Evolutionary conservation across 2,329 filamentous ascomycete species (phyloP).

Genomic region (Blastomyces emzantsi): DNA sequence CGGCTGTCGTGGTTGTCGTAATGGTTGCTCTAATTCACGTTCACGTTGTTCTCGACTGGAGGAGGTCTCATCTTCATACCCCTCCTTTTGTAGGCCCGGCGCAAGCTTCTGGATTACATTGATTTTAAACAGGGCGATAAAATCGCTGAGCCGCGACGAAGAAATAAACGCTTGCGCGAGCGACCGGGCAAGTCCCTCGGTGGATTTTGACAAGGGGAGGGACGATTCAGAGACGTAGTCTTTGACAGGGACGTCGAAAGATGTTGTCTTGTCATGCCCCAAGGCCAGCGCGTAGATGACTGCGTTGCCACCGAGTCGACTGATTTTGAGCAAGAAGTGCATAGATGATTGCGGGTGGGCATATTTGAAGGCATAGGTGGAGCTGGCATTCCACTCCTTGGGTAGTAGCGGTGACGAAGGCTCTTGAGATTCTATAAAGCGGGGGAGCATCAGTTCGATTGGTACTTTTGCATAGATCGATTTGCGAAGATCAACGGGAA

Average conservation of each 20-base stretch:
- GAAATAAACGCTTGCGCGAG: conserved; percentile 64
- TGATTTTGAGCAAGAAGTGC: conserved; percentile 73
- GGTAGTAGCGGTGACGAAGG: conserved; percentile 51
- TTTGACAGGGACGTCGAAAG: conserved; percentile 62
- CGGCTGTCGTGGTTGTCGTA: conserved; percentile 39
- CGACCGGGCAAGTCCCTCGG: conserved; percentile 21
- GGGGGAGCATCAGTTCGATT: neutral
- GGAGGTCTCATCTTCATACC: conserved; percentile 53
- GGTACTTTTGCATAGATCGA: neutral
- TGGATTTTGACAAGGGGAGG: conserved; percentile 42
- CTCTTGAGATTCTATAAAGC: conserved; percentile 18
- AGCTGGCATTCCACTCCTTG: conserved; percentile 67
- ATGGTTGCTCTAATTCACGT: neutral
- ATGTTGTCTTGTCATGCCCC: conserved; percentile 70
- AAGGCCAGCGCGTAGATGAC: conserved; percentile 71
- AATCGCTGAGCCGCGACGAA: conserved; percentile 55
- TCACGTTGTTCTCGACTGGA: conserved; percentile 18
- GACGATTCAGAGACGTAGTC: conserved; percentile 64
- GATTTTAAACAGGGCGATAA: conserved; percentile 63
- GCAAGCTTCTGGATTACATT: conserved; percentile 77
- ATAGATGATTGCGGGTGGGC: conserved; percentile 76
- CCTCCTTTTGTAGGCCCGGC: conserved; percentile 66
- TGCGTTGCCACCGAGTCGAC: conserved; percentile 72
- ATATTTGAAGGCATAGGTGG: conserved; percentile 73
- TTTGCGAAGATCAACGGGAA: neutral